Conservation (phyloP, 108 stramenopile genomes). For the Parmales sp. region DNA sequence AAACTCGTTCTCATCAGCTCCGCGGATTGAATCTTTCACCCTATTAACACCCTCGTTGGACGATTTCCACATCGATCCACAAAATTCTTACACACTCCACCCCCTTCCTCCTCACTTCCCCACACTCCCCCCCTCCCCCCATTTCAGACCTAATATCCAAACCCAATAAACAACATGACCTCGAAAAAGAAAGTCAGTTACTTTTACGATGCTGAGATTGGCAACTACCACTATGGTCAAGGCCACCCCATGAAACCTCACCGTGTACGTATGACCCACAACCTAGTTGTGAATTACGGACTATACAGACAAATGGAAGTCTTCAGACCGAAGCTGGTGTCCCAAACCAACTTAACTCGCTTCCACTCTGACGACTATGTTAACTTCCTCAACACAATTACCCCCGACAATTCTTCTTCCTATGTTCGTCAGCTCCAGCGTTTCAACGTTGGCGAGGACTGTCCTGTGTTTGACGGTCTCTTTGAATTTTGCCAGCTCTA, state of each 20-base stretch:
- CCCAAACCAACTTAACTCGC: constrained; percentile 85
- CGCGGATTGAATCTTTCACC: no score
- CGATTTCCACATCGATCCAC: no score
- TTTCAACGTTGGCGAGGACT: constrained; percentile 98
- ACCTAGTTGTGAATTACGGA: constrained; percentile 96
- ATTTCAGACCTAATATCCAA: no score
- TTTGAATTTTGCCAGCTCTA: constrained; percentile 97
- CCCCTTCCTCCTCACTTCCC: no score
- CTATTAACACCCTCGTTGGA: no score
- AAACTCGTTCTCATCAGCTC: no score
- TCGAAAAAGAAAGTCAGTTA: not conserved
- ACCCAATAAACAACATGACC: no score
- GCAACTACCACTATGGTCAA: constrained; percentile 94
- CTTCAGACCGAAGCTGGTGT: constrained; percentile 87
- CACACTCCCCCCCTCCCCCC: no score
- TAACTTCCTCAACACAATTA: constrained; percentile 92
- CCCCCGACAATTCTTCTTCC: constrained; percentile 94
- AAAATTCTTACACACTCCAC: no score
- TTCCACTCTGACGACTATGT: constrained; percentile 99
- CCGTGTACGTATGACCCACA: constrained; percentile 98
- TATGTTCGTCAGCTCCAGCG: constrained; percentile 81
- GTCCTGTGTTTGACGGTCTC: constrained; percentile 97
- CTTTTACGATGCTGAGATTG: constrained; percentile 52
- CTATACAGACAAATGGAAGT: constrained; percentile 96
- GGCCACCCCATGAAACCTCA: constrained; percentile 99